Conservation (phyloP, 768 basidiomycete genomes). For the Russula sp. region DNA sequence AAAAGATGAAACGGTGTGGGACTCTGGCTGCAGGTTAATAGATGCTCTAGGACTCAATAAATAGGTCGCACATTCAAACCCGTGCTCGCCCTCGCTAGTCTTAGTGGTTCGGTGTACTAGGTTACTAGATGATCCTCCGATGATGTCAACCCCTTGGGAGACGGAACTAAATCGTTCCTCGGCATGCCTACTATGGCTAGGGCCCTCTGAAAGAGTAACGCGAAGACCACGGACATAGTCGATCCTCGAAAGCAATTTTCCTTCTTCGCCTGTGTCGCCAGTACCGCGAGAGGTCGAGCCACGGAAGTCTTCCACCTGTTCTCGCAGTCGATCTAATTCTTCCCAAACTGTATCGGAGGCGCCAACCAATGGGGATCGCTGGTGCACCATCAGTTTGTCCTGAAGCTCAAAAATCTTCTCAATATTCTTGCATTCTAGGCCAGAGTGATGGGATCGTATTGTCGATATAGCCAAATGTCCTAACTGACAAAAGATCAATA, state of each 20-base stretch:
- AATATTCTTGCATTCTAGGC: not conserved
- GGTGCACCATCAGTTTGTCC: slow-evolving; percentile 8
- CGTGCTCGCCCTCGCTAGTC: too few species aligned
- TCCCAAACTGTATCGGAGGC: slow-evolving; percentile 9
- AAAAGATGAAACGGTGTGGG: too few species aligned
- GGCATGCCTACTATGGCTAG: too few species aligned
- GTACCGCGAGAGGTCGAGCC: not conserved
- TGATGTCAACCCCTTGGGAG: too few species aligned
- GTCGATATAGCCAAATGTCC: slow-evolving; percentile 2
- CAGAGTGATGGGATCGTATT: not conserved
- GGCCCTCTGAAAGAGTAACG: too few species aligned
- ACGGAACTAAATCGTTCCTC: not conserved
- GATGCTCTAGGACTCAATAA: too few species aligned
- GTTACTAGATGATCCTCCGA: too few species aligned
- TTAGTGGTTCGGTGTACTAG: too few species aligned
- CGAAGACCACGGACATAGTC: not conserved
- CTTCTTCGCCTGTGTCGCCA: not conserved
- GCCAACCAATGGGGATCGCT: not conserved
- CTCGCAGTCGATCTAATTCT: not conserved
- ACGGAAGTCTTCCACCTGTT: not conserved
- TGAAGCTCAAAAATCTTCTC: slow-evolving; percentile 6
- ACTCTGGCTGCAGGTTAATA: too few species aligned
- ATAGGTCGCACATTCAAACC: too few species aligned
- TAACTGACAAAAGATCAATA: slow-evolving; percentile 17
- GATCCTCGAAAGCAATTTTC: not conserved